Evolutionary conservation across 768 basidiomycete species (phyloP).

Genomic region (Boletus vermiculosoides): DNA sequence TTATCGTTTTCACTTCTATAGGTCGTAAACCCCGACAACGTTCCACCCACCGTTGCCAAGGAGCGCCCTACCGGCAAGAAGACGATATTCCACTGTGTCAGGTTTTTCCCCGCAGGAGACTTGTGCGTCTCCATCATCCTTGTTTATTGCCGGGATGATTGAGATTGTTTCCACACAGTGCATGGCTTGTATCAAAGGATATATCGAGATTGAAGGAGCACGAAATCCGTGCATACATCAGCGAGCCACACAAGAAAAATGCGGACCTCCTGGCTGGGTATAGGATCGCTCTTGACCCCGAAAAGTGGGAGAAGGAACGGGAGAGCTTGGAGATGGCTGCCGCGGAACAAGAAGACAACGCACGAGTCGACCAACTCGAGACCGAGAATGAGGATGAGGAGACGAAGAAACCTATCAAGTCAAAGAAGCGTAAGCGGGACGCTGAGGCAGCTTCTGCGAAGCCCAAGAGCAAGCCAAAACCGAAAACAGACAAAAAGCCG

Average conservation of each 20-base stretch:
- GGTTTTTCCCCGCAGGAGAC: constrained; percentile 94
- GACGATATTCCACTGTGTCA: constrained; percentile 64
- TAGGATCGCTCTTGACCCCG: constrained; percentile 70
- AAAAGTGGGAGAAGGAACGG: constrained; percentile 57
- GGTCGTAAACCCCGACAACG: constrained; percentile 75
- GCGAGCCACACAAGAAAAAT: constrained; percentile 71
- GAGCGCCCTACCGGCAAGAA: constrained; percentile 78
- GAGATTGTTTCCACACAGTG: constrained; percentile 43
- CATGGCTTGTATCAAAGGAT: constrained; percentile 83
- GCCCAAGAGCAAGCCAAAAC: constrained; percentile 44
- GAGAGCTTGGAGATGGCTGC: constrained; percentile 33
- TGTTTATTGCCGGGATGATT: constrained; percentile 9
- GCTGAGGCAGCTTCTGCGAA: constrained; percentile 42
- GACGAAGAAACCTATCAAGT: constrained; percentile 43
- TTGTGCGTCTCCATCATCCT: constrained; percentile 59
- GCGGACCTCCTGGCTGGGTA: constrained; percentile 78
- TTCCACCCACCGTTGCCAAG: constrained; percentile 58
- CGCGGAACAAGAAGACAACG: constrained; percentile 54
- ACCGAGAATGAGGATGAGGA: constrained; percentile 53
- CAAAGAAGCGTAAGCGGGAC: constrained; percentile 67
- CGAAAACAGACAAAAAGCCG: constrained; percentile 43
- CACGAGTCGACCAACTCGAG: constrained; percentile 65
- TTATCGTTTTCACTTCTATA: constrained; percentile 34
- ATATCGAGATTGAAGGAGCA: constrained; percentile 72
- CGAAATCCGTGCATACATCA: constrained; percentile 84